Conservation (phyloP, 2,329 filamentous ascomycete genomes). For the Diaporthe caulivora region DNA sequence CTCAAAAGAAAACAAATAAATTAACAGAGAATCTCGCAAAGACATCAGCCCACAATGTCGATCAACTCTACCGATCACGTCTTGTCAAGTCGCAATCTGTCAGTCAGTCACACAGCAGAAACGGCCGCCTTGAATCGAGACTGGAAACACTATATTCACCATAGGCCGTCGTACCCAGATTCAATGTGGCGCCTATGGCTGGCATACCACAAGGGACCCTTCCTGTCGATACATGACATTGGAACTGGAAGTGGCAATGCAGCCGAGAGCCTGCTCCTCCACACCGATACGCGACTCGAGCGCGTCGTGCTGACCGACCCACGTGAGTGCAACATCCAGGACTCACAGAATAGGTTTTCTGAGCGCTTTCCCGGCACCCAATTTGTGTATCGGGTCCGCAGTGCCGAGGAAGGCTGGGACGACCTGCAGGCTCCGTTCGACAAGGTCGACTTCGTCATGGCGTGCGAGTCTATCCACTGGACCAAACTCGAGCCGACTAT, state of each 20-base stretch:
- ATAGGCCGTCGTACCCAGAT: conserved; percentile 17
- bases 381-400: conserved; percentile 1
- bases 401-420: not conserved
- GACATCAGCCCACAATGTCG: not conserved
- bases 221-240: conserved; percentile 2
- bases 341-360: not conserved
- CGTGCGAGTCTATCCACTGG: conserved; percentile 31
- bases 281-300: not conserved
- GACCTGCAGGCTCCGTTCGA: not conserved
- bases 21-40: not conserved
- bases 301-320: conserved; percentile 25
- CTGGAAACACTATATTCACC: conserved; percentile 6
- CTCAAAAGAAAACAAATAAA: not conserved
- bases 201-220: conserved; percentile 1
- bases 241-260: conserved; percentile 24
- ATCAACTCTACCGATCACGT: not conserved
- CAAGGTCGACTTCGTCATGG: conserved; percentile 19
- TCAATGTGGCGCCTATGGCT: conserved; percentile 29
- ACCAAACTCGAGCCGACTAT: conserved; percentile 14
- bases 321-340: conserved; percentile 7
- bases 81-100: not conserved
- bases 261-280: not conserved
- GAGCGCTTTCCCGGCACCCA: not conserved
- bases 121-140: not conserved
- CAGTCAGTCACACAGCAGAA: not conserved